Percentiles rank a stretch among this genome's conserved stretches.
Conservation (phyloP, 306 rosid species). For the Fragaria iinumae region DNA sequence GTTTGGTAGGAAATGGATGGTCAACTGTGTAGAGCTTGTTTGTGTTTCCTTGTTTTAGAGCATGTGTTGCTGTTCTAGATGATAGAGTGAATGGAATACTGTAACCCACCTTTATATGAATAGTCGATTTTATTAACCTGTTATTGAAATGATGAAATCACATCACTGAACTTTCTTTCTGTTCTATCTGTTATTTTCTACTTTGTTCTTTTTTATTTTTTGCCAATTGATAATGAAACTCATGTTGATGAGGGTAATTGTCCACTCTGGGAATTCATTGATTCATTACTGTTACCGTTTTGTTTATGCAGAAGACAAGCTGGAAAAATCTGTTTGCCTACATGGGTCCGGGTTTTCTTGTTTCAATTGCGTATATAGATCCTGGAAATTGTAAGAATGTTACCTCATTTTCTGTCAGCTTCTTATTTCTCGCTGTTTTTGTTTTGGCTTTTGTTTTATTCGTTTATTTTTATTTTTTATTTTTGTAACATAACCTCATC, state of each 20-base stretch:
- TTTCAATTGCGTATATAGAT: slow-evolving; percentile 96
- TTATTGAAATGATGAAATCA: neutral
- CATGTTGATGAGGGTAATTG: neutral
- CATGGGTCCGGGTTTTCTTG: slow-evolving; percentile 98
- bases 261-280: neutral
- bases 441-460: too few species aligned
- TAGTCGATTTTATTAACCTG: neutral
- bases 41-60: slow-evolving; percentile 2
- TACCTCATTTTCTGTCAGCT: slow-evolving; percentile 19
- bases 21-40: neutral
- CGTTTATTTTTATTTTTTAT: slow-evolving; percentile 8
- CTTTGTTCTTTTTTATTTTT: neutral
- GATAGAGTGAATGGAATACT: neutral
- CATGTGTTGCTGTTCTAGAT: neutral
- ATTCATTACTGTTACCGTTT: slow-evolving; percentile 6
- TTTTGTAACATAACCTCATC: slow-evolving; percentile 17
- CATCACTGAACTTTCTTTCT: neutral
- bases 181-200: neutral
- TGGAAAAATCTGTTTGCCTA: slow-evolving; percentile 94
- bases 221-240: neutral
- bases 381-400: slow-evolving; percentile 91
- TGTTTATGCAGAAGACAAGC: slow-evolving; percentile 66
- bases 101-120: neutral
- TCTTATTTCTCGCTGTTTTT: neutral
- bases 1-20: neutral